Percentiles rank a stretch among this genome's conserved stretches.
phyloP scores from a whole-genome alignment of 331 rosid genomes.

The Acacia concinna region DNA sequence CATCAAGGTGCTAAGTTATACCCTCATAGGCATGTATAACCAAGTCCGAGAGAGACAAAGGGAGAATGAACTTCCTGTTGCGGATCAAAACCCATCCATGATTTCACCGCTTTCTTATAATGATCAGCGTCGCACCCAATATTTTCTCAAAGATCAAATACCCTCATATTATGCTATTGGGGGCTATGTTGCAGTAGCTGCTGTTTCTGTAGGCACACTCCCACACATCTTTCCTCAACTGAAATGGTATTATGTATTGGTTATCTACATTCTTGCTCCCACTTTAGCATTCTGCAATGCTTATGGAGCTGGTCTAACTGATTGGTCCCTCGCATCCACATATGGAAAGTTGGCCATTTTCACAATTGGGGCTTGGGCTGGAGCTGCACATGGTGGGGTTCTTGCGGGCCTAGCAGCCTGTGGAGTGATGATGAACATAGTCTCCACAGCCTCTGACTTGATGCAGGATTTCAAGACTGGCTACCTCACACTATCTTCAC shows the following conservation, averaged over 20 bases:
- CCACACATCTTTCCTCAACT: slow-evolving; percentile 46
- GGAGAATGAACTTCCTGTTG: slow-evolving; percentile 35
- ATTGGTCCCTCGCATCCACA: slow-evolving; percentile 15
- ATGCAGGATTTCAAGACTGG: slow-evolving; percentile 27
- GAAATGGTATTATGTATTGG: slow-evolving; percentile 47
- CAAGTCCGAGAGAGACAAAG: slow-evolving; percentile 30
- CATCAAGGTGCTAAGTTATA: slow-evolving; percentile 38
- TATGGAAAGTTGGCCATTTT: slow-evolving; percentile 13
- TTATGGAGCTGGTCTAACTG: slow-evolving; percentile 1
- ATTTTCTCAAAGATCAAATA: slow-evolving; percentile 46
- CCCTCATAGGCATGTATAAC: slow-evolving; percentile 31
- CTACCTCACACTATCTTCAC: slow-evolving; percentile 18
- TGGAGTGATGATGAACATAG: slow-evolving; percentile 18
- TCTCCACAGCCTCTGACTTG: slow-evolving; percentile 23
- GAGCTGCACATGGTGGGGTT: slow-evolving; percentile 12
- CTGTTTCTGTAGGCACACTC: slow-evolving; percentile 35
- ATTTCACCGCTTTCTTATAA: slow-evolving; percentile 32
- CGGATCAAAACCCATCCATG: slow-evolving; percentile 12
- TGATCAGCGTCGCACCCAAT: slow-evolving; percentile 37
- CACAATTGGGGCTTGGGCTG: slow-evolving; percentile 18
- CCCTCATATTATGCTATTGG: slow-evolving; percentile 43
- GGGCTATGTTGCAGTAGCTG: slow-evolving; percentile 45
- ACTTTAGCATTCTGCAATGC: slow-evolving; percentile 15
- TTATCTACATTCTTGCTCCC: slow-evolving; percentile 46
- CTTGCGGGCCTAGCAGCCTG: slow-evolving; percentile 17